phyloP scores from a whole-genome alignment of 108 stramenopile species.

The Nitzschia palea region DNA sequence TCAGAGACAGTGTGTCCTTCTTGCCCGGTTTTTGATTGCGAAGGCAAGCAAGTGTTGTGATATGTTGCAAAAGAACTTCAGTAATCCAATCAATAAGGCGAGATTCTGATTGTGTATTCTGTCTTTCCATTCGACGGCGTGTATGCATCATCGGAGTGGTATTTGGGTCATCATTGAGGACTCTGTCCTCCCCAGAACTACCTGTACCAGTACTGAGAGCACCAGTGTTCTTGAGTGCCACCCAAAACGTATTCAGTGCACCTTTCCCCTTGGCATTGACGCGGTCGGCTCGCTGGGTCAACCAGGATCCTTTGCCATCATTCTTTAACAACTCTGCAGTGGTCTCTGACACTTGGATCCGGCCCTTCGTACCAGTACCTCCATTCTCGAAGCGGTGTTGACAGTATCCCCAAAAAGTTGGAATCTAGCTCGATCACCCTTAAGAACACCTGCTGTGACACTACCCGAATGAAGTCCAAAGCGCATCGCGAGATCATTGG shows the following conservation, averaged over 20 bases:
- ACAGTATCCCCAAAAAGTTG: conserved; percentile 28
- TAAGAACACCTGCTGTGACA: conserved; percentile 16
- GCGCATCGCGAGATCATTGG: conserved; percentile 35
- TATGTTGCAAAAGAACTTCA: too few species aligned
- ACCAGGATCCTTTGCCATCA: conserved; percentile 30
- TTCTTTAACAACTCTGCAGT: conserved; percentile 36
- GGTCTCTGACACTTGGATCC: conserved; percentile 40
- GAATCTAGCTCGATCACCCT: conserved; percentile 12
- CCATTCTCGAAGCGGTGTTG: conserved; percentile 43
- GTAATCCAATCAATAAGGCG: too few species aligned
- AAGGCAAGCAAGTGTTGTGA: too few species aligned
- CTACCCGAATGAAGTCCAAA: conserved; percentile 50
- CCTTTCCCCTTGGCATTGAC: conserved; percentile 56
- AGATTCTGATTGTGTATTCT: too few species aligned
- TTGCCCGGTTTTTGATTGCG: too few species aligned
- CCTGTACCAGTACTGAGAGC: neutral
- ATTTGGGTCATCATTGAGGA: neutral
- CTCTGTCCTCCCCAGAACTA: neutral
- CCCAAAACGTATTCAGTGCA: conserved; percentile 49
- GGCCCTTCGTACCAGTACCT: conserved; percentile 37
- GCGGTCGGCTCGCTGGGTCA: conserved; percentile 22
- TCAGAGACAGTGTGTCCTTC: too few species aligned
- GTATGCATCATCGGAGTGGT: too few species aligned
- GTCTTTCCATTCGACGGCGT: too few species aligned
- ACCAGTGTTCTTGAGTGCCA: neutral